Conservation (phyloP, 2,329 filamentous ascomycete species). For the Trichoderma atrobrunneum region DNA sequence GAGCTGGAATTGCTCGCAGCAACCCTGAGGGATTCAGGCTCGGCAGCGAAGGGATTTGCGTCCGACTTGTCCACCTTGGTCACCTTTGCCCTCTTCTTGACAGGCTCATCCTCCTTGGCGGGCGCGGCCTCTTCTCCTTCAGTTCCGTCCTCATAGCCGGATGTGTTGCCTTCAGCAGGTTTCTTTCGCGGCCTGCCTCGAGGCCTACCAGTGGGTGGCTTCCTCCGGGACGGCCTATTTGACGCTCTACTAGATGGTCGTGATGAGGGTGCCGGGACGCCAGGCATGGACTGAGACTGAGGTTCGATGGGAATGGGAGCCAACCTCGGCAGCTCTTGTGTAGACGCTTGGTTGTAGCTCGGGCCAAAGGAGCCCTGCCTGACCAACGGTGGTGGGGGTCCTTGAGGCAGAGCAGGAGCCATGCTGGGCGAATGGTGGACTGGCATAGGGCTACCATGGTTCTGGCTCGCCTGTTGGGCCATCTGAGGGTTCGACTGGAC, state of each 20-base stretch:
- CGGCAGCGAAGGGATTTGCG: constrained; percentile 67
- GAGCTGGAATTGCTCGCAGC: constrained; percentile 87
- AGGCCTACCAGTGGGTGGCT: constrained; percentile 52
- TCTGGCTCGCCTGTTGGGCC: constrained; percentile 32
- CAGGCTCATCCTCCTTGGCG: constrained; percentile 46
- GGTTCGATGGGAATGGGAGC: constrained; percentile 35
- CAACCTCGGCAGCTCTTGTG: constrained; percentile 35
- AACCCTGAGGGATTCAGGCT: constrained; percentile 79
- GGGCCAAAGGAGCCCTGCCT: constrained; percentile 32
- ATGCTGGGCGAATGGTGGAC: constrained; percentile 32
- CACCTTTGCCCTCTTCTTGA: constrained; percentile 73
- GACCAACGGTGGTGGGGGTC: constrained; percentile 23
- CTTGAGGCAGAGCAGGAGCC: constrained; percentile 38
- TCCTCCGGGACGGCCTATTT: constrained; percentile 39
- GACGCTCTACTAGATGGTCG: constrained; percentile 61
- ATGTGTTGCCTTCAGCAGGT: constrained; percentile 63
- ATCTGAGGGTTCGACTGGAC: constrained; percentile 65
- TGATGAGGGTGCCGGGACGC: constrained; percentile 39
- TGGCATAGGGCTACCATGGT: neutral
- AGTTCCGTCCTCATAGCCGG: constrained; percentile 67
- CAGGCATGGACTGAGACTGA: constrained; percentile 21
- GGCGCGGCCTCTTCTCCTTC: constrained; percentile 54
- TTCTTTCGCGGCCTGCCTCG: constrained; percentile 57
- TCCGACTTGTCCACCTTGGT: constrained; percentile 71
- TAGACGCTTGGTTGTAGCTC: constrained; percentile 22